phyloP scores from a whole-genome alignment of 2,329 filamentous ascomycete genomes.

The Calonectria pseudoturangicola region DNA sequence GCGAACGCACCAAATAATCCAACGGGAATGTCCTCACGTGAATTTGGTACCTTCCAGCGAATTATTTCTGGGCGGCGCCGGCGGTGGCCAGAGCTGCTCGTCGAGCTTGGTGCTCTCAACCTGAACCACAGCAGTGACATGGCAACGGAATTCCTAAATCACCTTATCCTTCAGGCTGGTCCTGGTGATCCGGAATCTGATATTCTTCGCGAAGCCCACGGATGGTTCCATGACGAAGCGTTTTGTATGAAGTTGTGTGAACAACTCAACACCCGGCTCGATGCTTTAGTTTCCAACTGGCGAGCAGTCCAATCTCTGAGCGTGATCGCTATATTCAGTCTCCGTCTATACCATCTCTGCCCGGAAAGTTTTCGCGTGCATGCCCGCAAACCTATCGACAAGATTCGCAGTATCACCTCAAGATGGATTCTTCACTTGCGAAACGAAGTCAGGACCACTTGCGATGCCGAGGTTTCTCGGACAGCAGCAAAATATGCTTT shows the following conservation, averaged over 20 bases:
- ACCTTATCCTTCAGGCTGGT: constrained; percentile 73
- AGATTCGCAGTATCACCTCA: constrained; percentile 60
- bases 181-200: constrained; percentile 60
- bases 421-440: constrained; percentile 71
- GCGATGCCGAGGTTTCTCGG: constrained; percentile 61
- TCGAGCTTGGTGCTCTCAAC: constrained; percentile 70
- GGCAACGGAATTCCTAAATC: constrained; percentile 68
- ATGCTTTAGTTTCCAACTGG: constrained; percentile 73
- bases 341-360: constrained; percentile 60
- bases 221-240: constrained; percentile 65
- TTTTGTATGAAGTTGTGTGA: constrained; percentile 71
- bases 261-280: constrained; percentile 66
- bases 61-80: constrained; percentile 67
- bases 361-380: constrained; percentile 2
- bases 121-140: constrained; percentile 77
- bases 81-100: constrained; percentile 69
- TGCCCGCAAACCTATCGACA: constrained; percentile 35
- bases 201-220: constrained; percentile 66
- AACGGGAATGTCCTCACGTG: constrained; percentile 67
- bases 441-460: constrained; percentile 63
- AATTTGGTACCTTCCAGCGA: constrained; percentile 71
- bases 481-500: constrained; percentile 66
- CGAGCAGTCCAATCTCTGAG: constrained; percentile 76
- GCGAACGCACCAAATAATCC: constrained; percentile 71
- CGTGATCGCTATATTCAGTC: constrained; percentile 70